phyloP scores from a whole-genome alignment of 805 yeast species.

The Ascoidea rubescens region DNA sequence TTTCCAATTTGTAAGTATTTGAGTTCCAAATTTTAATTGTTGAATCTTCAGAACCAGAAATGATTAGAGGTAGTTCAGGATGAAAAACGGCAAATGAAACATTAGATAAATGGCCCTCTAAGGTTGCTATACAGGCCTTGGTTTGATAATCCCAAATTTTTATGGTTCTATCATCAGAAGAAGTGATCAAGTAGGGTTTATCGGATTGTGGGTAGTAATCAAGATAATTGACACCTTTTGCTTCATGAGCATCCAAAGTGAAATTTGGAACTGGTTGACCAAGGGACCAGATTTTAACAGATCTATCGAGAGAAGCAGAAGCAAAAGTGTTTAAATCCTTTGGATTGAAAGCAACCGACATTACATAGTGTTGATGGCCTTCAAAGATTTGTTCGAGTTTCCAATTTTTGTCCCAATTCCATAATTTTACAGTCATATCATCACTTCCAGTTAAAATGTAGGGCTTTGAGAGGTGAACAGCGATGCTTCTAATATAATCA shows the following conservation, averaged over 20 bases:
- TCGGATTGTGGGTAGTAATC: conserved; percentile 96
- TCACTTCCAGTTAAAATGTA: conserved; percentile 81
- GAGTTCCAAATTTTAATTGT: conserved; percentile 92
- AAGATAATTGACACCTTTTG: conserved; percentile 89
- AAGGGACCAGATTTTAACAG: conserved; percentile 93
- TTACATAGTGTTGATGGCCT: conserved; percentile 92
- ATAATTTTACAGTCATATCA: conserved; percentile 79
- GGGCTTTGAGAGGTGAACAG: conserved; percentile 90
- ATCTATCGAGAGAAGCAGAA: conserved; percentile 89
- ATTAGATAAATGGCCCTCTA: conserved; percentile 87
- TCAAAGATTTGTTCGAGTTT: conserved; percentile 77
- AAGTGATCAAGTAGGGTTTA: conserved; percentile 86
- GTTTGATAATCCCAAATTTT: conserved; percentile 97
- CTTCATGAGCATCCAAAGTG: conserved; percentile 81
- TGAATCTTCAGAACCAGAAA: conserved; percentile 96
- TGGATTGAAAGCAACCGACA: conserved; percentile 92
- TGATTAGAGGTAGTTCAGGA: conserved; percentile 88
- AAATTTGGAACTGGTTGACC: conserved; percentile 82
- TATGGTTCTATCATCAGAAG: conserved; percentile 82
- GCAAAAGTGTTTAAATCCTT: conserved; percentile 97
- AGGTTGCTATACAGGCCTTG: conserved; percentile 84
- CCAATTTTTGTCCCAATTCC: conserved; percentile 98
- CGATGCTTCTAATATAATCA: conserved; percentile 85
- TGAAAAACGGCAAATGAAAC: conserved; percentile 97
- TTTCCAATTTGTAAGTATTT: conserved; percentile 85